Conservation (phyloP, 805 yeast genomes). For the Pichia sporocuriosa region DNA sequence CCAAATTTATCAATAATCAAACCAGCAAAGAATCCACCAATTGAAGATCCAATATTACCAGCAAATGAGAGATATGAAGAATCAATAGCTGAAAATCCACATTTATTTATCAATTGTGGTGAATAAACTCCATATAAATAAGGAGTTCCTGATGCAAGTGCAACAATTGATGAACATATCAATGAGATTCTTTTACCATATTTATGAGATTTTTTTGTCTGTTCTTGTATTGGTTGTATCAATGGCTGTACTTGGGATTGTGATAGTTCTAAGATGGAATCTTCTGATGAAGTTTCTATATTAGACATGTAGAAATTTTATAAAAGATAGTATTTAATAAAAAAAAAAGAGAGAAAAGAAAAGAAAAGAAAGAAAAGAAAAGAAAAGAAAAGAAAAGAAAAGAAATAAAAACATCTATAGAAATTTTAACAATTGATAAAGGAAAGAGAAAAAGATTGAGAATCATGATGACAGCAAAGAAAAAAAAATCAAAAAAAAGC, state of each 20-base stretch:
- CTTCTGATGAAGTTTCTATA: background rate
- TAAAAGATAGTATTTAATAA: no score
- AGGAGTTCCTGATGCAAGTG: constrained; percentile 69
- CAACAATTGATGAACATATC: constrained; percentile 34
- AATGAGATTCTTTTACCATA: constrained; percentile 15
- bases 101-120: constrained; percentile 56
- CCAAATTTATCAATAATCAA: constrained; percentile 56
- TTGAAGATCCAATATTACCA: constrained; percentile 55
- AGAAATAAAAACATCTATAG: no score
- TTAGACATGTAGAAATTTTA: background rate
- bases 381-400: no score
- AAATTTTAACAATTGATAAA: no score
- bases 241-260: background rate
- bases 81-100: constrained; percentile 51
- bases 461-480: no score
- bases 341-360: no score
- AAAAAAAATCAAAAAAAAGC: no score
- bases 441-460: no score
- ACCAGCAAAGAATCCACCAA: constrained; percentile 71
- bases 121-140: constrained; percentile 71
- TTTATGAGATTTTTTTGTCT: background rate
- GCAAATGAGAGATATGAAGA: constrained; percentile 62
- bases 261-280: background rate
- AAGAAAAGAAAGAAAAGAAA: no score
- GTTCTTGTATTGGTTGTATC: background rate